Evolutionary conservation across 495 filamentous ascomycete genomes (phyloP).

Genomic region (Podospora bellae-mahoneyi): DNA sequence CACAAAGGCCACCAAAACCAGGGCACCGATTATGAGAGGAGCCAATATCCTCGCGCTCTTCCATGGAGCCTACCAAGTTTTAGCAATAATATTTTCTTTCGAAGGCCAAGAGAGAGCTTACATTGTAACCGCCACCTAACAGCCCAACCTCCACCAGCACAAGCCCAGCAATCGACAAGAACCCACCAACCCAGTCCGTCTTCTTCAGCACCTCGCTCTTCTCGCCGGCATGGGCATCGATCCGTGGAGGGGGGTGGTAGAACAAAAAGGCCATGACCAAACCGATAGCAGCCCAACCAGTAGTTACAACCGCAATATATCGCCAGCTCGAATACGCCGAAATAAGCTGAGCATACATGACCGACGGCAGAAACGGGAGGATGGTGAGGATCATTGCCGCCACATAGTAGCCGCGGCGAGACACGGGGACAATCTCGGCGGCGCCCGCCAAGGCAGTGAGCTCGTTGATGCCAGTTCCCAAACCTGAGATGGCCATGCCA

Average conservation of each 20-base stretch:
- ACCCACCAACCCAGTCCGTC: constrained; percentile 65
- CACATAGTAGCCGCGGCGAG: constrained; percentile 66
- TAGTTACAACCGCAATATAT: constrained; percentile 59
- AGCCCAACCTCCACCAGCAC: constrained; percentile 63
- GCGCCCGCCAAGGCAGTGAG: constrained; percentile 47
- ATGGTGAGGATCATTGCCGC: constrained; percentile 65
- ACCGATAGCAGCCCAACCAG: constrained; percentile 59
- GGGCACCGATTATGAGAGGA: constrained; percentile 58
- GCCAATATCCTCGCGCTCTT: constrained; percentile 38
- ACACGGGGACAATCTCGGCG: constrained; percentile 65
- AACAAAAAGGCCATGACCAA: constrained; percentile 59
- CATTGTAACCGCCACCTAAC: constrained; percentile 66
- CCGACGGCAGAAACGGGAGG: constrained; percentile 63
- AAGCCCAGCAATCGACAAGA: constrained; percentile 62
- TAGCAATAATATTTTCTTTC: constrained; percentile 1
- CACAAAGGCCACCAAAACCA: constrained; percentile 54
- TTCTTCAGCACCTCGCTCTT: constrained; percentile 51
- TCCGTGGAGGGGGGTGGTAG: constrained; percentile 63
- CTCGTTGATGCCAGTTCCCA: constrained; percentile 23
- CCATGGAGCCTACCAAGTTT: constrained; percentile 32
- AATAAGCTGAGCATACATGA: constrained; percentile 69
- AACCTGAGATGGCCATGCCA: constrained; percentile 22
- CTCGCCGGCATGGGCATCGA: constrained; percentile 50
- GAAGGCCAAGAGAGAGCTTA: constrained; percentile 9
- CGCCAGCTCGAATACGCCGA: constrained; percentile 58